Conservation (phyloP, 1,284 basidiomycete genomes). For the Ganoderma multipileum region DNA sequence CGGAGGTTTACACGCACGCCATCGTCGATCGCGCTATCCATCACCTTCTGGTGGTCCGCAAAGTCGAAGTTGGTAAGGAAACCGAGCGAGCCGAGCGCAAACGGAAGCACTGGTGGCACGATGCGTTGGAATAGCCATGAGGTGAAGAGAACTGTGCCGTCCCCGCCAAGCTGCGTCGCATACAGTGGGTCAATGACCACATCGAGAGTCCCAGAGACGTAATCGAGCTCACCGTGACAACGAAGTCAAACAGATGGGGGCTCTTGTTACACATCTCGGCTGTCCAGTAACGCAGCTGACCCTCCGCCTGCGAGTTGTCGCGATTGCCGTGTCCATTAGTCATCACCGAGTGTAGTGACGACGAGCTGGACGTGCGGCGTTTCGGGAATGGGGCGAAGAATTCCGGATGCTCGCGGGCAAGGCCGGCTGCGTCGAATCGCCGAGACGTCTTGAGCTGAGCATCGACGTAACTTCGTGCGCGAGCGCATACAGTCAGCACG, state of each 20-base stretch:
- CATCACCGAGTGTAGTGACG: constrained; percentile 63
- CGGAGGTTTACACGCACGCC: constrained; percentile 97
- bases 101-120: constrained; percentile 96
- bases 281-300: constrained; percentile 98
- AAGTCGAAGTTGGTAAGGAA: constrained; percentile 99
- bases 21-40: constrained; percentile 90
- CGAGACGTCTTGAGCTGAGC: constrained; percentile 90
- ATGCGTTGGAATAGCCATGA: constrained; percentile 99
- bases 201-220: neutral
- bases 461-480: constrained; percentile 84
- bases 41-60: constrained; percentile 83
- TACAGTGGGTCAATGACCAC: constrained; percentile 5
- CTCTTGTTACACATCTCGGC: constrained; percentile 93
- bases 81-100: constrained; percentile 97
- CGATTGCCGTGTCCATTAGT: constrained; percentile 25
- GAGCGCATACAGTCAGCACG: constrained; percentile 10
- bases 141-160: constrained; percentile 98
- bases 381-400: constrained; percentile 84
- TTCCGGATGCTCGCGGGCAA: constrained; percentile 87
- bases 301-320: constrained; percentile 52
- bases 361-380: constrained; percentile 74
- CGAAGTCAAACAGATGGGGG: constrained; percentile 97
- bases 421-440: constrained; percentile 93
- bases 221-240: constrained; percentile 81
- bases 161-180: constrained; percentile 85